Percentiles rank a stretch among this genome's conserved stretches.
phyloP scores from a whole-genome alignment of 2,329 filamentous ascomycete species.

The Dryadomyces quercus-mongolicae region DNA sequence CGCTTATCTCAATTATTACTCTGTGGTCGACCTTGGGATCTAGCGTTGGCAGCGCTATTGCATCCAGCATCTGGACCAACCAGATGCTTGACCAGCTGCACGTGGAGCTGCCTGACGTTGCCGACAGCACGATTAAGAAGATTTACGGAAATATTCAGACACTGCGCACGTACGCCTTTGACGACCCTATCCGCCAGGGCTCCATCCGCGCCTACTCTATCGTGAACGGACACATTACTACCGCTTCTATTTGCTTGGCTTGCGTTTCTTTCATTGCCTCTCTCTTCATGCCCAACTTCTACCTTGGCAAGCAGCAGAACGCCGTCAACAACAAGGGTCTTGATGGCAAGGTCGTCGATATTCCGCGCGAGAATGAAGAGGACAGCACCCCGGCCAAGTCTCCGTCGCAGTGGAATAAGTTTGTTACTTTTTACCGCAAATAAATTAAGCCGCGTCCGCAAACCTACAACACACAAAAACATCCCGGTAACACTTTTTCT shows the following conservation, averaged over 20 bases:
- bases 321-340: constrained; percentile 13
- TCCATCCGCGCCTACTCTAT: constrained; percentile 45
- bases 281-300: constrained; percentile 28
- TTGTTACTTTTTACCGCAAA: not conserved
- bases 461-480: too few relatives aligned
- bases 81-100: constrained; percentile 32
- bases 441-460: not conserved
- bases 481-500: too few relatives aligned
- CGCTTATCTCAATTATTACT: constrained; percentile 36
- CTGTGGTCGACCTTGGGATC: constrained; percentile 11
- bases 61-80: constrained; percentile 35
- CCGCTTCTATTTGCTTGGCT: constrained; percentile 19
- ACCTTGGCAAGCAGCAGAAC: constrained; percentile 14
- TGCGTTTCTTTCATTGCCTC: constrained; percentile 21
- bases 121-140: constrained; percentile 24
- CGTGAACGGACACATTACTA: constrained; percentile 18
- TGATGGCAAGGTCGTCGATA: not conserved
- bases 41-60: constrained; percentile 36
- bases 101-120: constrained; percentile 36
- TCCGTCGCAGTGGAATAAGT: not conserved
- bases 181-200: constrained; percentile 41
- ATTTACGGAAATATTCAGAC: constrained; percentile 38
- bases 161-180: constrained; percentile 38
- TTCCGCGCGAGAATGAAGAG: not conserved
- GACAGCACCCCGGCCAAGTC: not conserved